Evolutionary conservation across 805 yeast species (phyloP).

Genomic region (Cyberlindnera saturnus): DNA sequence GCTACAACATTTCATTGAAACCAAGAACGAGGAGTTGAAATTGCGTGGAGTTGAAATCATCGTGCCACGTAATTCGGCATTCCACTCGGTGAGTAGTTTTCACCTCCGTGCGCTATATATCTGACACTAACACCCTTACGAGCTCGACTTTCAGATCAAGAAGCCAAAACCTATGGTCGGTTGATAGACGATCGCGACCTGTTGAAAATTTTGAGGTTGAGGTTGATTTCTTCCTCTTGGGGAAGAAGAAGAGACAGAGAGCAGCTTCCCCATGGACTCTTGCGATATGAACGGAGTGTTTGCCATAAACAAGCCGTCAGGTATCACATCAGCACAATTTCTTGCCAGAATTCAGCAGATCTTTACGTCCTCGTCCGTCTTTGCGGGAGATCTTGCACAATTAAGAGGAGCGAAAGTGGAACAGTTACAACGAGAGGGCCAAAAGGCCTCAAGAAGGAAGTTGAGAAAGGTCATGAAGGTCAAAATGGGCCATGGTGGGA

Average conservation of each 20-base stretch:
- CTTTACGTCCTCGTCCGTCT: slow-evolving; percentile 54
- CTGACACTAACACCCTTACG: neutral
- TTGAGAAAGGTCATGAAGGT: slow-evolving; percentile 48
- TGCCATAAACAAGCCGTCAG: slow-evolving; percentile 87
- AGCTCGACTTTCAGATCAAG: slow-evolving; percentile 46
- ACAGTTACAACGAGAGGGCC: slow-evolving; percentile 30
- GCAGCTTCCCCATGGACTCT: no score
- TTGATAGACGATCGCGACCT: no score
- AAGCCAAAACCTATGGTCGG: slow-evolving; percentile 23
- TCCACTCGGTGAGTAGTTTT: slow-evolving; percentile 32
- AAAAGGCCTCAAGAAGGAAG: slow-evolving; percentile 46
- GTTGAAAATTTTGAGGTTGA: neutral
- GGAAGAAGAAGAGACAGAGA: no score
- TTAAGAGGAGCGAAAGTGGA: slow-evolving; percentile 42
- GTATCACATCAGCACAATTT: slow-evolving; percentile 73
- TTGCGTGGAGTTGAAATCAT: slow-evolving; percentile 33
- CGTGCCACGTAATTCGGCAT: slow-evolving; percentile 48
- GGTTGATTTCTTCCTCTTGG: no score
- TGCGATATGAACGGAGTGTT: slow-evolving; percentile 78
- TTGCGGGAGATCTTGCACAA: slow-evolving; percentile 46
- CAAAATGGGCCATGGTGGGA: slow-evolving; percentile 98
- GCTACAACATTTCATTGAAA: slow-evolving; percentile 38
- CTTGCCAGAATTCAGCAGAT: slow-evolving; percentile 58
- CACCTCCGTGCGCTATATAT: no score
- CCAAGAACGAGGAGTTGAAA: slow-evolving; percentile 25